Evolutionary conservation across 2,329 filamentous ascomycete species (phyloP).

Genomic region (Lecanicillium sp.): DNA sequence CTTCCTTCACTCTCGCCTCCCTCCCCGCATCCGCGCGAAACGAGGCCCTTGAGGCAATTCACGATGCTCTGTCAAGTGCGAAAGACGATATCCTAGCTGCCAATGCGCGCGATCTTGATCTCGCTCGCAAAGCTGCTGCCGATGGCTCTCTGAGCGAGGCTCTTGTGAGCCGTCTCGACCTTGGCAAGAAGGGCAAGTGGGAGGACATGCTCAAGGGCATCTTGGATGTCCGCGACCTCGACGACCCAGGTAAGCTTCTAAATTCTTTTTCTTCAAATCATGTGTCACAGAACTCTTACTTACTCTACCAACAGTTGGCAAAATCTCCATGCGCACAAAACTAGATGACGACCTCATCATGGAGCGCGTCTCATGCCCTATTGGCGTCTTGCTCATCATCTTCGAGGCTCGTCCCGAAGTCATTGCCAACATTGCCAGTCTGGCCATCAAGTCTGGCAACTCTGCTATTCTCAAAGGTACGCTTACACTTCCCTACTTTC

Average conservation of each 20-base stretch:
- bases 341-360: slow-evolving; percentile 81
- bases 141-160: slow-evolving; percentile 72
- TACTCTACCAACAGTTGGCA: slow-evolving; percentile 49
- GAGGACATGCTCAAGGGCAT: slow-evolving; percentile 98
- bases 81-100: slow-evolving; percentile 75
- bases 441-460: slow-evolving; percentile 96
- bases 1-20: slow-evolving; percentile 76
- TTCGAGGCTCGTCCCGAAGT: slow-evolving; percentile 97
- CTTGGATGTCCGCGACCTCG: slow-evolving; percentile 72
- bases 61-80: slow-evolving; percentile 62
- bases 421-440: slow-evolving; percentile 92
- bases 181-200: slow-evolving; percentile 82
- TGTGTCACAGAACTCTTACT: neutral
- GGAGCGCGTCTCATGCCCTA: slow-evolving; percentile 85
- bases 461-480: slow-evolving; percentile 86
- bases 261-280: no score
- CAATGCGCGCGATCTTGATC: slow-evolving; percentile 73
- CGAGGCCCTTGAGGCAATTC: slow-evolving; percentile 73
- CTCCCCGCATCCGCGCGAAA: slow-evolving; percentile 72
- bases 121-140: slow-evolving; percentile 64
- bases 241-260: slow-evolving; percentile 71
- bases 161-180: slow-evolving; percentile 79
- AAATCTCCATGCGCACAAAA: slow-evolving; percentile 71
- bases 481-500: slow-evolving; percentile 3
- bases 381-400: slow-evolving; percentile 95